These are phyloP conservation scores for Geoglossum cookeanum DNA, from an alignment of 2,329 filamentous ascomycete genomes.

Conservation along the genomic window DNA sequence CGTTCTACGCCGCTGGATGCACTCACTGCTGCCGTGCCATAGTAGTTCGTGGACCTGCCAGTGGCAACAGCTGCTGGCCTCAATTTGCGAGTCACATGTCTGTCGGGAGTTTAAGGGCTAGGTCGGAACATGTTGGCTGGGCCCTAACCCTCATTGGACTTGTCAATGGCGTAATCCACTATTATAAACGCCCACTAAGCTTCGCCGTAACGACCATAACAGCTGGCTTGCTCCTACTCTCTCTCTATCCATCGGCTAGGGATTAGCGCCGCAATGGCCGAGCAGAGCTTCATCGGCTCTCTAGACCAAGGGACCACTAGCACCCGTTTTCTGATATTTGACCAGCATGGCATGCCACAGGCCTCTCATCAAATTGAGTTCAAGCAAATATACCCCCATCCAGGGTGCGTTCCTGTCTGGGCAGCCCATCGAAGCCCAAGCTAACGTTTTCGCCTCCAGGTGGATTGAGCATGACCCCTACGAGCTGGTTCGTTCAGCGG, in stretches of 20 bases:
- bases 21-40: too few species aligned
- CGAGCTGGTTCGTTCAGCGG: conserved; percentile 56
- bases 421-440: neutral
- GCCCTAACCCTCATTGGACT: too few species aligned
- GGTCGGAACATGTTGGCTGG: neutral
- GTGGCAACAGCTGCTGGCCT: too few species aligned
- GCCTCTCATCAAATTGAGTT: conserved; percentile 78
- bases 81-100: neutral
- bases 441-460: conserved; percentile 24
- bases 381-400: conserved; percentile 62
- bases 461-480: conserved; percentile 82
- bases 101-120: neutral
- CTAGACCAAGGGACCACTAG: conserved; percentile 87
- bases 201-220: neutral
- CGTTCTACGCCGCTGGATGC: too few species aligned
- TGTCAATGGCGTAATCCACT: neutral
- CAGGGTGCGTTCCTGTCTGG: conserved; percentile 42
- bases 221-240: too few species aligned
- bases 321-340: conserved; percentile 78
- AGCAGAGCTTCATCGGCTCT: conserved; percentile 53
- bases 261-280: neutral
- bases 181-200: neutral
- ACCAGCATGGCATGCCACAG: conserved; percentile 56
- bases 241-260: too few species aligned
- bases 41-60: too few species aligned